These are phyloP conservation scores for Pistacia atlantica DNA, from an alignment of 345 rosid species.

Conservation along the genomic window DNA sequence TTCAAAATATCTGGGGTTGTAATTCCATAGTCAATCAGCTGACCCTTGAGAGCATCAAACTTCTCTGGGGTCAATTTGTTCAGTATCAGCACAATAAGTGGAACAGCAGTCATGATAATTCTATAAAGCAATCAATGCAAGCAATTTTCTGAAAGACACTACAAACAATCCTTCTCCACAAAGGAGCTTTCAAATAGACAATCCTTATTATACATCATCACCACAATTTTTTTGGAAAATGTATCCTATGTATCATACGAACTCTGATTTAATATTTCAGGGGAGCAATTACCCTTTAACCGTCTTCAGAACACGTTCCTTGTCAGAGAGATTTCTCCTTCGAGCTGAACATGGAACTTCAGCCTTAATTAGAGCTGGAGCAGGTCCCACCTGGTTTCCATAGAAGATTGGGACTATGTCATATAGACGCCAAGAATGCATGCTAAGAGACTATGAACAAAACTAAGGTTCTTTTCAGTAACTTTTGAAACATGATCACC, in stretches of 20 bases:
- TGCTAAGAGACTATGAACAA: background rate
- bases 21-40: slow-evolving; percentile 84
- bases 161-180: background rate
- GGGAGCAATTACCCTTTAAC: slow-evolving; percentile 62
- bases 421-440: slow-evolving; percentile 10
- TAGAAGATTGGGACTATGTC: background rate
- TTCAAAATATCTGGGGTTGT: slow-evolving; percentile 69
- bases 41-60: slow-evolving; percentile 89
- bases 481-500: background rate
- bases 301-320: slow-evolving; percentile 63
- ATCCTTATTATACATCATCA: background rate
- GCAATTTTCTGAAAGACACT: background rate
- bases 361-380: slow-evolving; percentile 62
- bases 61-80: slow-evolving; percentile 93
- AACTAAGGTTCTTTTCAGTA: background rate
- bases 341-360: slow-evolving; percentile 74
- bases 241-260: too few species aligned
- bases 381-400: slow-evolving; percentile 59
- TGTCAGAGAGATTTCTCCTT: slow-evolving; percentile 59
- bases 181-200: background rate
- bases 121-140: background rate
- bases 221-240: background rate
- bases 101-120: slow-evolving; percentile 15
- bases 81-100: slow-evolving; percentile 58
- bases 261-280: background rate